Base-by-base conservation (phyloP, 805 yeast species). In the Kazachstania psychrophila region DNA sequence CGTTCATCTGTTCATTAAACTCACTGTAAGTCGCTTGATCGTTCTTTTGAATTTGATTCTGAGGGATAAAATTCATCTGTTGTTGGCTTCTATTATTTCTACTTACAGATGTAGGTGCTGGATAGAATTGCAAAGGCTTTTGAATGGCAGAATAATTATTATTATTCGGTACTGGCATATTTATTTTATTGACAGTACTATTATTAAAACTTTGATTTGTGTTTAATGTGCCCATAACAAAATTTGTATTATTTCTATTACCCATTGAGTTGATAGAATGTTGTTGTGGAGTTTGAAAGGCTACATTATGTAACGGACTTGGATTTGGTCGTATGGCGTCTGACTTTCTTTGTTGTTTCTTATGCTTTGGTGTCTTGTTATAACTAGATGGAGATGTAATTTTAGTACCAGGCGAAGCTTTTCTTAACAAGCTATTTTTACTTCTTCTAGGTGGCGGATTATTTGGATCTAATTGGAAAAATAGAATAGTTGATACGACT, bases 401-500 rank as follows among this genome's bases (percentile, higher is more conserved):
- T 29, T 51, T 49, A 16, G 53, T 47, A 25, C 54, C 56, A 4
- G 61, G 60, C 6, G 59, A 51, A 23, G 49, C 41, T 40, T 54
- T 56, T 37, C 58, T 44, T 44, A 52, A 36, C 10, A 54, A 42
- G 36, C 59, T 55, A 39, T 55, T 51, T 43, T 67, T 66, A 16
- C 61, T 46, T 48, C 67, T 64, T 39, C 62, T 64, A 22, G 61
- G 55, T 5, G 72, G 58, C 3, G 73, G 72, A 25, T 66, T 62
- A 52, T 58, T 65, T 38, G 62, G 68, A 49, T 60, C 71, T 45
- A 70, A 71, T 48, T 54, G 69, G 48, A 74, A 79, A 31, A 69
- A 69, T 34, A 81, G 58, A 2, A 81, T 73, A 3, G 69, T 40
- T 4, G 60, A 70, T 18, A 69, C 67, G 36, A 77, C 64, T 8